Evolutionary conservation across 2,329 filamentous ascomycete genomes (phyloP).

Genomic region (Paraconiothyrium sp.): DNA sequence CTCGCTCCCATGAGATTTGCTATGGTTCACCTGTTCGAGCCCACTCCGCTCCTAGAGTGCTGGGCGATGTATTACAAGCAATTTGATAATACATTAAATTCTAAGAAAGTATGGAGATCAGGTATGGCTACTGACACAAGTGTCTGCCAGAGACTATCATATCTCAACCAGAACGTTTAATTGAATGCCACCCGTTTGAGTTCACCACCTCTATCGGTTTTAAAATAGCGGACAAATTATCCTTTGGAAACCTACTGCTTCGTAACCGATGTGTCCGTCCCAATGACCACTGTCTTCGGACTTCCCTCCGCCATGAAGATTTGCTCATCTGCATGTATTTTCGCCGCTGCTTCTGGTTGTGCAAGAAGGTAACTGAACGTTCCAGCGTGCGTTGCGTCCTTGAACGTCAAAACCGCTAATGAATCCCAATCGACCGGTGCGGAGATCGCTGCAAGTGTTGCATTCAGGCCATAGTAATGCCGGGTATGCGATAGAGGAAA

Average conservation of each 20-base stretch:
- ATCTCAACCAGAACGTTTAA: no score
- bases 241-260: neutral
- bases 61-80: no score
- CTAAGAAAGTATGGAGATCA: no score
- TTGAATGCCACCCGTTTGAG: no score
- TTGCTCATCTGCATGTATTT: slow-evolving; percentile 14
- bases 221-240: no score
- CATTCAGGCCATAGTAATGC: slow-evolving; percentile 15
- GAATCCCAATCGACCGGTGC: slow-evolving; percentile 13
- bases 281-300: slow-evolving; percentile 16
- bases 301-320: slow-evolving; percentile 12
- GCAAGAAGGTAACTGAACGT: slow-evolving; percentile 5
- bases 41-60: no score
- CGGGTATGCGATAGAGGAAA: slow-evolving; percentile 22
- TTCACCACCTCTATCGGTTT: no score
- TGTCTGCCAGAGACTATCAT: no score
- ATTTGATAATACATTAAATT: no score
- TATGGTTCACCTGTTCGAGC: no score
- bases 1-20: no score
- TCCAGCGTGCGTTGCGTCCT: slow-evolving; percentile 6
- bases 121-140: no score
- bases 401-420: slow-evolving; percentile 13
- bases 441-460: slow-evolving; percentile 12
- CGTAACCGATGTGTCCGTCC: slow-evolving; percentile 6
- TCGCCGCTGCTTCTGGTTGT: slow-evolving; percentile 9